phyloP scores from a whole-genome alignment of 139 green algal species.

The Asterochloris sp. region DNA sequence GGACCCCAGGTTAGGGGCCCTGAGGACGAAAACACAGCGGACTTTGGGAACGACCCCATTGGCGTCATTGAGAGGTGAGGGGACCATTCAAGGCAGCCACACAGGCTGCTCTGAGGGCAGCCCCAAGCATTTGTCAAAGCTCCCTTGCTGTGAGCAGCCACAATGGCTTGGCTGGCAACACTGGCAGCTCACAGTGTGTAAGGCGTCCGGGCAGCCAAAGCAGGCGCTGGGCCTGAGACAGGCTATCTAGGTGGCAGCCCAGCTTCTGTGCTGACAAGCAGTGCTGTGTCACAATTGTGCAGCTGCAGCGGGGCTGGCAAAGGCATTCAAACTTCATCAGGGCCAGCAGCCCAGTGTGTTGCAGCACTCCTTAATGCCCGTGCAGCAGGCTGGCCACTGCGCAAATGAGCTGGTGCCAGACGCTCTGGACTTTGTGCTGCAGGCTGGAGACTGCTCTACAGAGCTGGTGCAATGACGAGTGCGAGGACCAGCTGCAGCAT shows the following conservation, averaged over 20 bases:
- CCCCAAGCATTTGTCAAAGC: not conserved
- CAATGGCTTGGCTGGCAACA: not conserved
- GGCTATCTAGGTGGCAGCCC: not conserved
- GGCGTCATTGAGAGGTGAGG: conserved; percentile 9
- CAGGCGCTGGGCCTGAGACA: not conserved
- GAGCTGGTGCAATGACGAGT: conserved; percentile 11
- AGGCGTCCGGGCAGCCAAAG: not conserved
- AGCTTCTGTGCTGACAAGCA: not conserved
- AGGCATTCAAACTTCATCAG: not conserved
- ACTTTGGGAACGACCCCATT: conserved; percentile 16
- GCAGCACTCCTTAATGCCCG: not conserved
- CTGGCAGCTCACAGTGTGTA: not conserved
- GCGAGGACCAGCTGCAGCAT: conserved; percentile 16
- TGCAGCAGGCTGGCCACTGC: not conserved
- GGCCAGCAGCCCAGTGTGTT: not conserved
- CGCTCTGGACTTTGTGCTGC: not conserved
- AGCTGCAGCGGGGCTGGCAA: not conserved
- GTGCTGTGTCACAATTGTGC: not conserved
- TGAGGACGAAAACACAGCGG: not conserved
- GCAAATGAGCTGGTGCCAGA: not conserved
- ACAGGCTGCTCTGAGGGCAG: not conserved
- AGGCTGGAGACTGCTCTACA: conserved; percentile 1
- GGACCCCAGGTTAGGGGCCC: not conserved
- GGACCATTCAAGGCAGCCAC: not conserved
- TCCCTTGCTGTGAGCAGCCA: not conserved